Evolutionary conservation across 1,284 basidiomycete species (phyloP), one percentile per base, ranked within the genome.

Genomic region (Peniophora sp.): DNA sequence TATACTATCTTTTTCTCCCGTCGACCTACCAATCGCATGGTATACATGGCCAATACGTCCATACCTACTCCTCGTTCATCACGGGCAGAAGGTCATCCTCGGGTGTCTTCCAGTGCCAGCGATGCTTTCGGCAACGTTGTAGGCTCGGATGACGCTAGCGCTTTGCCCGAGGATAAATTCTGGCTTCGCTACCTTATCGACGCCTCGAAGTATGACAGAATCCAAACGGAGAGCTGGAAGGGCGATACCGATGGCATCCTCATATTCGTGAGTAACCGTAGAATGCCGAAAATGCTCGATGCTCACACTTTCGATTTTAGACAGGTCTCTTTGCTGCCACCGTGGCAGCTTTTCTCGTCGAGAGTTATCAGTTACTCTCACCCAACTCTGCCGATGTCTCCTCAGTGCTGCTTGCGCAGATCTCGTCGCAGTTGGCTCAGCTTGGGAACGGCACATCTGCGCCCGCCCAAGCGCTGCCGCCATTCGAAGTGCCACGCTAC

Each of bases 241-340:
- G 62, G 66, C 6, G 69, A 70, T 47, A 70, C 74, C 66, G 70
- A 73, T 54, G 65, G 67, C 2, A 67, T 73, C 32, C 61, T 74
- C 2, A 72, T 74, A 36, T 73, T 75, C 53, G 72, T 53, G 24
- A 27, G 50, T 42, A 6, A 2, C 27, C 23, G 27, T 32, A 32
- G 27, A 32, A 32, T 32, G 27, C 12, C 12, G 27, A 32, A 32
- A 32, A 6, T 27, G 14, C 24, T 39, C 2, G n/a, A 37, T 12
- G 18, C 32, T 42, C 10, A 23, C 9, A 18, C 39, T n/a, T n/a
- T n/a, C n/a, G n/a, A n/a, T n/a, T n/a, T n/a, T 47, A 50, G 53
- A 50, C 73, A 43, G 73, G 72, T 60, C 62, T 76, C 3, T 75
- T 76, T 55, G 75, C 73, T 36, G 72, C 70, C 3, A 70, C 68